A percentile compares a stretch with the other conserved stretches of the same genome.
phyloP scores from a whole-genome alignment of 2,329 filamentous ascomycete species.

The Aspergillus uvarum region DNA sequence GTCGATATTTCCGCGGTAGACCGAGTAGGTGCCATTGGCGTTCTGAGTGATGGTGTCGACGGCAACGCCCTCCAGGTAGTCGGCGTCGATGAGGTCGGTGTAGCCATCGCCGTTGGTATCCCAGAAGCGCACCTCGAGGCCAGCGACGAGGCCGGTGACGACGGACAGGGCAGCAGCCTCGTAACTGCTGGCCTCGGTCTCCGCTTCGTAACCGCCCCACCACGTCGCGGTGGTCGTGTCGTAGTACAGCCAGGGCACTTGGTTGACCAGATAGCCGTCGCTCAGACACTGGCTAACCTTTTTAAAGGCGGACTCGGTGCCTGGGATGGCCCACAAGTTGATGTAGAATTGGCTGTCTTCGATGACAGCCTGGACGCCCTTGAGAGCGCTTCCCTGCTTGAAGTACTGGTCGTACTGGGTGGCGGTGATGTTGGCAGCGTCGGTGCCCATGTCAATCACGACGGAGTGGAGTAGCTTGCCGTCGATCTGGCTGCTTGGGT shows the following conservation, averaged over 20 bases:
- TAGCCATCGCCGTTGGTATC: slow-evolving; percentile 3
- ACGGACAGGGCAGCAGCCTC: not conserved
- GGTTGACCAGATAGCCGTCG: slow-evolving; percentile 1
- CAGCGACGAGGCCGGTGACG: not conserved
- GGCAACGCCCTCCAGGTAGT: not conserved
- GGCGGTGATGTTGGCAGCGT: slow-evolving; percentile 1
- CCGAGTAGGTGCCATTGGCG: not conserved
- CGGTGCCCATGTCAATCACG: slow-evolving; percentile 1
- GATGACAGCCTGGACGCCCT: slow-evolving; percentile 1
- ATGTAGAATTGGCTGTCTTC: not conserved
- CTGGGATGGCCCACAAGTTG: slow-evolving; percentile 2
- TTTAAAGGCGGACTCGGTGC: slow-evolving; percentile 1
- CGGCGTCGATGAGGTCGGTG: slow-evolving; percentile 2
- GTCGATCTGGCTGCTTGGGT: not conserved
- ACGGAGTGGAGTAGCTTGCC: not conserved
- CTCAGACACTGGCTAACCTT: not conserved
- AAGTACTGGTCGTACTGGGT: slow-evolving; percentile 1
- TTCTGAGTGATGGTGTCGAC: slow-evolving; percentile 1
- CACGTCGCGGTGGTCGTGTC: not conserved
- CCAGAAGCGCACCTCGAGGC: slow-evolving; percentile 3
- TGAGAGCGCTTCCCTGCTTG: not conserved
- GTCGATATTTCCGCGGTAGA: slow-evolving; percentile 1
- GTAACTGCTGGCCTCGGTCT: slow-evolving; percentile 1
- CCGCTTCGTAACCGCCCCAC: slow-evolving; percentile 1
- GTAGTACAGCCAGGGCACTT: slow-evolving; percentile 4